phyloP scores from a whole-genome alignment of 768 basidiomycete species.

The Polyporus arcularius region DNA sequence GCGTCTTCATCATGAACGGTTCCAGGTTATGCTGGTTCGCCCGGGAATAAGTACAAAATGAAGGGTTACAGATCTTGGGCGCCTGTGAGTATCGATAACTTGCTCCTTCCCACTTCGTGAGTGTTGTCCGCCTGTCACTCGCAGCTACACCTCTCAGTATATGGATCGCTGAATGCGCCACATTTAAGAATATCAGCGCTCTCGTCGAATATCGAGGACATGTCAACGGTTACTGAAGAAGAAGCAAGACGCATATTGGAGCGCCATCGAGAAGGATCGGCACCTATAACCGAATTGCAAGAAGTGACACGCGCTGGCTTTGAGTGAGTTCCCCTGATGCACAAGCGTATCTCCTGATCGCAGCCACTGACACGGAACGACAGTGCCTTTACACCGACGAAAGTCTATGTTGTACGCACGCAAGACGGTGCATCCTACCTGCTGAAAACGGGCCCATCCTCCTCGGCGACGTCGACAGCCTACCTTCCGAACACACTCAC shows the following conservation, averaged over 20 bases:
- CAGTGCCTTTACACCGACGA: constrained; percentile 24
- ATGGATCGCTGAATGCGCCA: too few species aligned
- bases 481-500: constrained; percentile 27
- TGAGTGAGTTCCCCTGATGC: neutral
- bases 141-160: too few species aligned
- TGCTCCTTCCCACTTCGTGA: too few species aligned
- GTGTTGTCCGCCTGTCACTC: too few species aligned
- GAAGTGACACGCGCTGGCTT: constrained; percentile 5
- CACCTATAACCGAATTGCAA: neutral
- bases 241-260: constrained; percentile 8
- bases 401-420: constrained; percentile 30
- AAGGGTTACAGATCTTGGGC: too few species aligned
- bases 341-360: too few species aligned
- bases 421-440: constrained; percentile 23
- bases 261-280: constrained; percentile 3
- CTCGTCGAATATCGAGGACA: too few species aligned
- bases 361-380: neutral
- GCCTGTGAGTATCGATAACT: too few species aligned
- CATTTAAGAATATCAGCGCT: too few species aligned
- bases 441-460: constrained; percentile 18
- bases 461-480: neutral
- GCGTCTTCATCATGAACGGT: too few species aligned
- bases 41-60: too few species aligned
- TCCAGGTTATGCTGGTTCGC: too few species aligned
- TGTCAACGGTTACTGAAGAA: neutral